These are phyloP conservation scores for Globisporangium paddicum DNA, from an alignment of 352 stramenopile genomes.

Conservation along the genomic window DNA sequence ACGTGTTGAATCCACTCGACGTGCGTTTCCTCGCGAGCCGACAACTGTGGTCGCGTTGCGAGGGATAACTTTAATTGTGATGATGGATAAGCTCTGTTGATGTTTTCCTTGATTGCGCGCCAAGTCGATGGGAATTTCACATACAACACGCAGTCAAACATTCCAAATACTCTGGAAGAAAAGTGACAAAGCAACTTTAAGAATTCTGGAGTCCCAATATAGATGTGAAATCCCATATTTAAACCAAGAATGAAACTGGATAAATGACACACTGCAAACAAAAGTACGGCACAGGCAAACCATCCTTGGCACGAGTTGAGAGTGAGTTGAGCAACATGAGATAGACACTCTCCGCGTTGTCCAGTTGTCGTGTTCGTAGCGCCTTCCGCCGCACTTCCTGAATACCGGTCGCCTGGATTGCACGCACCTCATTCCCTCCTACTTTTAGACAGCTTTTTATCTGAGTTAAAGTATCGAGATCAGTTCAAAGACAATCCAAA, in stretches of 20 bases:
- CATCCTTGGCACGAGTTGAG: background rate
- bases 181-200: background rate
- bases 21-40: background rate
- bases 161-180: background rate
- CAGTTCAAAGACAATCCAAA: background rate
- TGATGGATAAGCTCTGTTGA: background rate
- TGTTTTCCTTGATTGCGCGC: background rate
- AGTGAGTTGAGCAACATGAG: background rate
- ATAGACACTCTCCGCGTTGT: background rate
- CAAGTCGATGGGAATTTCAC: background rate
- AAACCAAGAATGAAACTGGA: too few relatives aligned
- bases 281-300: background rate
- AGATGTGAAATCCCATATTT: too few relatives aligned
- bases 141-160: background rate
- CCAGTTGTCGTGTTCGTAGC: background rate
- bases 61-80: background rate
- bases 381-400: background rate
- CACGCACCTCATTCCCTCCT: background rate
- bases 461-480: background rate
- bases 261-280: background rate
- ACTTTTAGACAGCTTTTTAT: background rate
- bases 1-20: background rate
- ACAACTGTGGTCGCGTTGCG: slow-evolving; percentile 1
- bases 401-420: background rate
- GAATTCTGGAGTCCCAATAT: too few relatives aligned